Conservation (phyloP, 2,329 filamentous ascomycete genomes). For the Colletotrichum caudatum region DNA sequence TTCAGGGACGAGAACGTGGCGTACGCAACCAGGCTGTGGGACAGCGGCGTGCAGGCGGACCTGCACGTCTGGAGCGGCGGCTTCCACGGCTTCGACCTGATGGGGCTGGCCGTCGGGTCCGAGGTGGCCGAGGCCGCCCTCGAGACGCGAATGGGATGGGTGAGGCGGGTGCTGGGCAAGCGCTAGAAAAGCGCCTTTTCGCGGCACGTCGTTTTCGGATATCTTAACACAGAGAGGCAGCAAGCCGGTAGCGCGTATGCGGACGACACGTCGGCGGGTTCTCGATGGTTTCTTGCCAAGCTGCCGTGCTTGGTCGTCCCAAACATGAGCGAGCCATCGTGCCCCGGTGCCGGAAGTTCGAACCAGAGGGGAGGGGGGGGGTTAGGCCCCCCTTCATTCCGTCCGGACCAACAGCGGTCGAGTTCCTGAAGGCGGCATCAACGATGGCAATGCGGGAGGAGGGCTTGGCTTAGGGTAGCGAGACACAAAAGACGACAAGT, state of each 20-base stretch:
- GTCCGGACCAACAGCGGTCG: conserved; percentile 30
- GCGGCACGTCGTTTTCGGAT: no score
- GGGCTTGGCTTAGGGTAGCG: background rate
- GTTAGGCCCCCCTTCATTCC: background rate
- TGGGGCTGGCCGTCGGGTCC: conserved; percentile 27
- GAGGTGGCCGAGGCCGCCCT: conserved; percentile 27
- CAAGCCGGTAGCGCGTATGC: background rate
- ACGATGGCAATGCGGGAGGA: background rate
- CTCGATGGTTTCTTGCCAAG: background rate
- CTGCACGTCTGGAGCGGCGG: conserved; percentile 58
- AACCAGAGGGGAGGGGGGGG: background rate
- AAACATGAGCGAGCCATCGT: background rate
- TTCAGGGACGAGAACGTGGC: conserved; percentile 54
- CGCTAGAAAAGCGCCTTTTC: background rate
- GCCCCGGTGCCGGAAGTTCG: background rate
- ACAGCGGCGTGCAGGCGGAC: conserved; percentile 56
- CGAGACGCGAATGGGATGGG: conserved; percentile 38
- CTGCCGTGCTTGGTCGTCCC: conserved; percentile 1
- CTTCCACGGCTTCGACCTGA: conserved; percentile 54
- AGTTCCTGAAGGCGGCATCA: background rate
- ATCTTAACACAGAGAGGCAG: no score
- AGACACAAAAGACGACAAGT: background rate
- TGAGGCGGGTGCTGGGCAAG: conserved; percentile 6
- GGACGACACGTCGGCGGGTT: background rate
- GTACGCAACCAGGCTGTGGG: conserved; percentile 52